Conservation (phyloP, 768 basidiomycete genomes). For the Termitomyces sp. region DNA sequence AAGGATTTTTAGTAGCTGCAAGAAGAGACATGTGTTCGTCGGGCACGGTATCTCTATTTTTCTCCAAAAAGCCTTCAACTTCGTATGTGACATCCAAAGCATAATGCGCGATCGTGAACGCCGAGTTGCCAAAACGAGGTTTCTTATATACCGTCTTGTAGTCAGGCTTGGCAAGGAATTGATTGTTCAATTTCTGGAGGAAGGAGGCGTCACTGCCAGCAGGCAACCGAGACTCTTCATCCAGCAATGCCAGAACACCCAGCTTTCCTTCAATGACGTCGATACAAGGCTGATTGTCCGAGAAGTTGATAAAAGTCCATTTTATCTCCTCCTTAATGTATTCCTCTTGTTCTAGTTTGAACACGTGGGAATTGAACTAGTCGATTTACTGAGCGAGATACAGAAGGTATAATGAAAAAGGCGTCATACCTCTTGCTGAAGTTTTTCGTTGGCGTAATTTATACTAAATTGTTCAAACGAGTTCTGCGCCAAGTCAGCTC, state of each 20-base stretch:
- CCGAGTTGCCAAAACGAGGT: slow-evolving; percentile 95
- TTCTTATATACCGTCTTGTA: slow-evolving; percentile 94
- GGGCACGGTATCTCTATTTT: slow-evolving; percentile 98
- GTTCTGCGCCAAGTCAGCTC: slow-evolving; percentile 47
- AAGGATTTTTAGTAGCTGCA: slow-evolving; percentile 82
- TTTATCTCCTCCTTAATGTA: slow-evolving; percentile 98
- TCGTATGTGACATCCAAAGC: slow-evolving; percentile 98
- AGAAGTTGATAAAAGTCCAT: slow-evolving; percentile 99
- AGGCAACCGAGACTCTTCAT: slow-evolving; percentile 97
- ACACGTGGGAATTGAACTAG: slow-evolving; percentile 98
- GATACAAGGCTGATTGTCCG: slow-evolving; percentile 98
- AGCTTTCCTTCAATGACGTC: slow-evolving; percentile 97
- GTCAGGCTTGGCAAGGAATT: slow-evolving; percentile 76
- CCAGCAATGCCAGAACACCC: slow-evolving; percentile 90
- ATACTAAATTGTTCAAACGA: slow-evolving; percentile 99
- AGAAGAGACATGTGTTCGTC: slow-evolving; percentile 95
- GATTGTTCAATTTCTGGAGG: slow-evolving; percentile 86
- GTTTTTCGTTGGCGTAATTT: slow-evolving; percentile 98
- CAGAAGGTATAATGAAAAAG: not conserved
- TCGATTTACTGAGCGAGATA: slow-evolving; percentile 10
- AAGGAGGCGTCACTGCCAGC: slow-evolving; percentile 91
- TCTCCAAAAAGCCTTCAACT: slow-evolving; percentile 97
- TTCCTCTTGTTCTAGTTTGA: slow-evolving; percentile 99
- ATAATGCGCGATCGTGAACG: slow-evolving; percentile 98
- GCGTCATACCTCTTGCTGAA: slow-evolving; percentile 86